phyloP scores from a whole-genome alignment of 1,284 basidiomycete species.

The Lentinula novae-zelandiae region DNA sequence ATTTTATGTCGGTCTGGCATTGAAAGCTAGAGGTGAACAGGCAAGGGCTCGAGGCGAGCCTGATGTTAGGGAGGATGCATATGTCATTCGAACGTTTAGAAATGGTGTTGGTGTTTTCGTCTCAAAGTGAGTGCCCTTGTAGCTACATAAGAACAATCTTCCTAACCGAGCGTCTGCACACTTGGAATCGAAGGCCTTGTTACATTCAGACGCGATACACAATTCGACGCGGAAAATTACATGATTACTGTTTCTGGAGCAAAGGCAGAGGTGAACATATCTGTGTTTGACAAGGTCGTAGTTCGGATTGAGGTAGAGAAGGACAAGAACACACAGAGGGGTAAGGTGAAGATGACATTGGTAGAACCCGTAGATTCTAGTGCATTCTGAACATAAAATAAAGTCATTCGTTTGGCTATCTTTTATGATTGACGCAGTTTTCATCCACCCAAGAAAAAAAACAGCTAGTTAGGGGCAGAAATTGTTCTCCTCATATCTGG shows the following conservation, averaged over 20 bases:
- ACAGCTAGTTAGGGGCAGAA: conserved; percentile 34
- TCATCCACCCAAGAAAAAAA: too few species aligned
- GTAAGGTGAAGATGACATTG: conserved; percentile 87
- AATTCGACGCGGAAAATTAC: conserved; percentile 92
- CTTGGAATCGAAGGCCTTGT: conserved; percentile 93
- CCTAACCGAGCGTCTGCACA: conserved; percentile 35
- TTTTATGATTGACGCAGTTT: too few species aligned
- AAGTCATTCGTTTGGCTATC: too few species aligned
- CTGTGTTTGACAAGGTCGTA: conserved; percentile 90
- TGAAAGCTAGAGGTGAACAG: conserved; percentile 68
- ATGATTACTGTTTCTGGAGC: conserved; percentile 68
- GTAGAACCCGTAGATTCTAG: conserved; percentile 67
- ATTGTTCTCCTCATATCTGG: conserved; percentile 49
- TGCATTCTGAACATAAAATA: conserved; percentile 16
- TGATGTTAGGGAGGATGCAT: conserved; percentile 82
- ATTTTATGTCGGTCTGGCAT: conserved; percentile 93
- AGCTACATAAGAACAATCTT: not conserved
- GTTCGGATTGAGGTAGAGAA: conserved; percentile 93
- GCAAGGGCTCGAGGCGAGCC: conserved; percentile 26
- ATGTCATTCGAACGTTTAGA: conserved; percentile 91
- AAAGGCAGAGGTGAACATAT: conserved; percentile 48
- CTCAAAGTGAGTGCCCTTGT: conserved; percentile 63
- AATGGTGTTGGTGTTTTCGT: conserved; percentile 98
- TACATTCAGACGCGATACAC: conserved; percentile 82
- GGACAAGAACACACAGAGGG: conserved; percentile 92